These are phyloP conservation scores for Tarenaya hassleriana DNA, from an alignment of 345 rosid genomes.

Conservation along the genomic window DNA sequence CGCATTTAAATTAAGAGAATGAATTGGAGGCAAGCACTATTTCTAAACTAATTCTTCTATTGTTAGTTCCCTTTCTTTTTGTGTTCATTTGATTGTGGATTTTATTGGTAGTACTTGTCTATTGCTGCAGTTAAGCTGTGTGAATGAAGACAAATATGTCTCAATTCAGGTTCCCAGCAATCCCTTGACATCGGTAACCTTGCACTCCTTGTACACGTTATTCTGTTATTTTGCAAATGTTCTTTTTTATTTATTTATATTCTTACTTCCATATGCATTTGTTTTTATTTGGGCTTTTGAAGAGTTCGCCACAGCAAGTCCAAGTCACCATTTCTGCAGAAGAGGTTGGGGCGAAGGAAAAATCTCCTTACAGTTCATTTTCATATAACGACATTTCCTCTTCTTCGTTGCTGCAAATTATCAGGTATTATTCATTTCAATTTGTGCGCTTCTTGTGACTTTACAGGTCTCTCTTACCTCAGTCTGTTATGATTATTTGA, in stretches of 20 bases:
- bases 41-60: neutral
- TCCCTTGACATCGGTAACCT: conserved; percentile 50
- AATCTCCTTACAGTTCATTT: conserved; percentile 70
- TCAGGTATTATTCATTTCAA: conserved; percentile 46
- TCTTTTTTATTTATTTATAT: conserved; percentile 11
- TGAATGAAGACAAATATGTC: conserved; percentile 59
- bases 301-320: conserved; percentile 60
- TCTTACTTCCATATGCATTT: conserved; percentile 8
- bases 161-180: conserved; percentile 58
- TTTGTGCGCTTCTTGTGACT: neutral
- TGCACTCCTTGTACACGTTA: conserved; percentile 26
- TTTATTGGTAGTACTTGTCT: conserved; percentile 17
- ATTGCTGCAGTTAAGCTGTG: conserved; percentile 52
- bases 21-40: conserved; percentile 13
- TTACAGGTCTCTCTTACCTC: conserved; percentile 8
- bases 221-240: conserved; percentile 7
- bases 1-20: conserved; percentile 8
- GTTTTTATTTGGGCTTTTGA: conserved; percentile 19
- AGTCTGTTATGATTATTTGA: neutral
- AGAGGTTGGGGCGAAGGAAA: conserved; percentile 83
- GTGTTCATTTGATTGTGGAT: neutral
- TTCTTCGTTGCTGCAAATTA: conserved; percentile 60
- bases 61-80: conserved; percentile 6
- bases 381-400: conserved; percentile 61
- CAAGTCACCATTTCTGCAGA: conserved; percentile 73